Conservation (phyloP, 768 basidiomycete genomes). For the Hysterangium stoloniferum region DNA sequence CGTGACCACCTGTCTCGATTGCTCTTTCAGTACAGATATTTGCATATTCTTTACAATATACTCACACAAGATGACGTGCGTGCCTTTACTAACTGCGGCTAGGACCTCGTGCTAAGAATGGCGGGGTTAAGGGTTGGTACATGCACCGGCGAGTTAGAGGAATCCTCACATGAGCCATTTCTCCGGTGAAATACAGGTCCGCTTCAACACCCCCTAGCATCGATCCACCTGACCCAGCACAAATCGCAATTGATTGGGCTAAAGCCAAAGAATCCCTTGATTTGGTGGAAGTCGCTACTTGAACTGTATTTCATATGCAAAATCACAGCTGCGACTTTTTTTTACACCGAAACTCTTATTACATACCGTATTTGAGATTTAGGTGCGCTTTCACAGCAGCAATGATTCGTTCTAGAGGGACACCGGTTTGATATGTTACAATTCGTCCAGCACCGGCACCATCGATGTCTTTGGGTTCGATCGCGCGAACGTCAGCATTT, state of each 20-base stretch:
- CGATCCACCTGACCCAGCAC: conserved; percentile 84
- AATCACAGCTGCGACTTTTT: conserved; percentile 8
- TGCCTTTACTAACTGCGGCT: conserved; percentile 67
- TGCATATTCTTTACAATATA: conserved; percentile 15
- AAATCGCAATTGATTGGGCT: conserved; percentile 67
- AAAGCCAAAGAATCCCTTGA: neutral
- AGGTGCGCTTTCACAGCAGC: conserved; percentile 64
- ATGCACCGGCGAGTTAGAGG: conserved; percentile 3
- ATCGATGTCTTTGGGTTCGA: conserved; percentile 26
- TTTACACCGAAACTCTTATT: conserved; percentile 17
- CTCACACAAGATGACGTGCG: conserved; percentile 80
- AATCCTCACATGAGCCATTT: conserved; percentile 71
- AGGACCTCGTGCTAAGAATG: conserved; percentile 76
- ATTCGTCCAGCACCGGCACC: conserved; percentile 57
- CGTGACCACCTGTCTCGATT: conserved; percentile 63
- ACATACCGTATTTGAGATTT: conserved; percentile 45
- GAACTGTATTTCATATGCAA: conserved; percentile 36
- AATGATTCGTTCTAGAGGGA: conserved; percentile 54
- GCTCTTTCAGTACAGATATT: conserved; percentile 1
- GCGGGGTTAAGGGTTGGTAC: conserved; percentile 1
- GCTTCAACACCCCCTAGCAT: conserved; percentile 65
- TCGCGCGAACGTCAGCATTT: conserved; percentile 38
- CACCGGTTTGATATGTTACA: conserved; percentile 50
- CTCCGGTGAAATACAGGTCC: conserved; percentile 88
- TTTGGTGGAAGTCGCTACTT: conserved; percentile 47